phyloP scores from a whole-genome alignment of 495 filamentous ascomycete genomes.

The Penicillium angulare region DNA sequence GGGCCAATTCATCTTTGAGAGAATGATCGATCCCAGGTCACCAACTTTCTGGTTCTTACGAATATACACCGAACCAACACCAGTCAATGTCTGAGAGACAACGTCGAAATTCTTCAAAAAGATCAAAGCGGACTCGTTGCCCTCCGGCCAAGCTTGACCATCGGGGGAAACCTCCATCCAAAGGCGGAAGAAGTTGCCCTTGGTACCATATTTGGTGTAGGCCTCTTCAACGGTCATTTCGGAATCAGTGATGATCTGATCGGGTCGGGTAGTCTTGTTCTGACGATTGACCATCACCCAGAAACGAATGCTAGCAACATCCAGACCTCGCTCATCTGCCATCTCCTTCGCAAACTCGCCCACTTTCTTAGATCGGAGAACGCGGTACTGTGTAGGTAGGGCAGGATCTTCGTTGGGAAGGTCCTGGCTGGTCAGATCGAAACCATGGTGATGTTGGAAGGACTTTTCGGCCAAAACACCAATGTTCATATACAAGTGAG shows the following conservation, averaged over 20 bases:
- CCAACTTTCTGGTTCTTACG: conserved; percentile 81
- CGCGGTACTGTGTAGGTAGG: conserved; percentile 58
- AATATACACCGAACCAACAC: conserved; percentile 80
- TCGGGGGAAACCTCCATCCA: conserved; percentile 79
- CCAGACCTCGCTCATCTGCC: conserved; percentile 60
- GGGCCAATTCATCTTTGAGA: conserved; percentile 87
- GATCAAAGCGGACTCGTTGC: conserved; percentile 67
- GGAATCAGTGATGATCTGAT: conserved; percentile 74
- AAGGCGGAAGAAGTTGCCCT: conserved; percentile 71
- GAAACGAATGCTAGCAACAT: conserved; percentile 66
- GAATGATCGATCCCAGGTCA: conserved; percentile 78
- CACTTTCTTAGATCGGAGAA: conserved; percentile 71
- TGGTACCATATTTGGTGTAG: conserved; percentile 63
- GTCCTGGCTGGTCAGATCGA: conserved; percentile 78
- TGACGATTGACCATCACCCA: conserved; percentile 99
- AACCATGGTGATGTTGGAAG: conserved; percentile 77
- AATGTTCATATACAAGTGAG: conserved; percentile 84
- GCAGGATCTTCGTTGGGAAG: conserved; percentile 60
- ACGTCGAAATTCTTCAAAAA: conserved; percentile 93
- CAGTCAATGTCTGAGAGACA: conserved; percentile 67
- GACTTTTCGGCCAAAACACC: conserved; percentile 75
- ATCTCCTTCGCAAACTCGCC: conserved; percentile 67
- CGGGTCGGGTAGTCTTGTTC: conserved; percentile 92
- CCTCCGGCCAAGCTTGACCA: conserved; percentile 59
- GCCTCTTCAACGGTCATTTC: conserved; percentile 84